phyloP scores from a whole-genome alignment of 208 protist genomes.

The Naegleria gruberi region DNA sequence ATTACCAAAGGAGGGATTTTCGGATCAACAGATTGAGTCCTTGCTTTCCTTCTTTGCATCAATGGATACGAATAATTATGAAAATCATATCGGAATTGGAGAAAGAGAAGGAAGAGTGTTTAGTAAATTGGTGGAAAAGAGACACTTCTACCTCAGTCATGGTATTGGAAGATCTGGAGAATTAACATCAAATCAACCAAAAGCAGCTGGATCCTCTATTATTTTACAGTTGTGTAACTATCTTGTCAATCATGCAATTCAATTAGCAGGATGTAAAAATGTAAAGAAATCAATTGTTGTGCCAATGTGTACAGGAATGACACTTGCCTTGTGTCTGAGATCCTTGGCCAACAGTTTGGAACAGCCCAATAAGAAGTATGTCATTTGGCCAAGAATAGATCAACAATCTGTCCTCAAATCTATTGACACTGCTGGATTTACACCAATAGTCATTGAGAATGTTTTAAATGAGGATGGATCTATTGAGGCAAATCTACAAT shows the following conservation, averaged over 20 bases:
- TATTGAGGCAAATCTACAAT: constrained; percentile 59
- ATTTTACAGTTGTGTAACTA: constrained; percentile 74
- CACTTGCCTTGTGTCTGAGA: constrained; percentile 64
- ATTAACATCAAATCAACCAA: constrained; percentile 85
- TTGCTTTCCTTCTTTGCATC: constrained; percentile 76
- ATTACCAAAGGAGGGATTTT: constrained; percentile 71
- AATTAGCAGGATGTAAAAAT: constrained; percentile 46
- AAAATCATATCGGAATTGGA: constrained; percentile 78
- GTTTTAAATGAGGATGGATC: constrained; percentile 37
- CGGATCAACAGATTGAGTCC: constrained; percentile 66
- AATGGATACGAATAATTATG: constrained; percentile 85
- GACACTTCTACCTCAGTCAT: constrained; percentile 79
- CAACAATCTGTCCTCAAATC: constrained; percentile 96
- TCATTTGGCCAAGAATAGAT: constrained; percentile 91
- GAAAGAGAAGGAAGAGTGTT: constrained; percentile 89
- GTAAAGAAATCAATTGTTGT: constrained; percentile 64
- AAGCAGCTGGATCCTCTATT: constrained; percentile 91
- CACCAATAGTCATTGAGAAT: constrained; percentile 46
- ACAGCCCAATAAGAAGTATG: constrained; percentile 45
- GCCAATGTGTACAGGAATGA: constrained; percentile 91
- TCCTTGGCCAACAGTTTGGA: neutral
- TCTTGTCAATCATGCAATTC: constrained; percentile 68
- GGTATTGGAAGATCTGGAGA: constrained; percentile 90
- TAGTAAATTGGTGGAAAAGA: constrained; percentile 58
- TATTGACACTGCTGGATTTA: constrained; percentile 70